Conservation (phyloP, 768 basidiomycete genomes). For the Asterophora parasitica region DNA sequence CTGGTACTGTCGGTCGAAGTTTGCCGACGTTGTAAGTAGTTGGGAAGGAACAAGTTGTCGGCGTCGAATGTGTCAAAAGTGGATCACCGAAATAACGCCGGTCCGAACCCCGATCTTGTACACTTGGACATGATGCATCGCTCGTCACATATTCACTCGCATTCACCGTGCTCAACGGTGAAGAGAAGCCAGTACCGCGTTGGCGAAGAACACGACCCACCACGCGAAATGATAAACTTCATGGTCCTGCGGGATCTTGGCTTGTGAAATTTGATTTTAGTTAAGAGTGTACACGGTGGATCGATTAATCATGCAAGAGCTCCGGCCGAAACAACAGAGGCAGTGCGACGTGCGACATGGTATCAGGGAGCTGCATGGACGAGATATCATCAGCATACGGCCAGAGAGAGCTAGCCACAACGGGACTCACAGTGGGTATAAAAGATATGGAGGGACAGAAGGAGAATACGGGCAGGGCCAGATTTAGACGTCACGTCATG, state of each 20-base stretch:
- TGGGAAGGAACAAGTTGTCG: too few relatives aligned
- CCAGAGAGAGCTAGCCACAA: background rate
- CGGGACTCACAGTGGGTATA: constrained; percentile 14
- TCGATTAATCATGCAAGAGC: background rate
- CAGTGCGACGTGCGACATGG: constrained; percentile 3
- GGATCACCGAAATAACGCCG: too few relatives aligned
- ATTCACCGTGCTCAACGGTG: too few relatives aligned
- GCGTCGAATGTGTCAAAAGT: too few relatives aligned
- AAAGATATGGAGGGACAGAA: background rate
- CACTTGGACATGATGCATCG: too few relatives aligned
- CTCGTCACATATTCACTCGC: too few relatives aligned
- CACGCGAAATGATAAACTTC: background rate
- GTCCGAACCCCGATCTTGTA: too few relatives aligned
- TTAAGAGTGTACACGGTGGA: background rate
- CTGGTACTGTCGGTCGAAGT: too few relatives aligned
- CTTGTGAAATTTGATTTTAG: background rate
- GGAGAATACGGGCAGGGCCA: background rate
- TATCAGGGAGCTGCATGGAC: constrained; percentile 9
- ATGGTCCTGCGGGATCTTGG: too few relatives aligned
- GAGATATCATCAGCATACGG: background rate
- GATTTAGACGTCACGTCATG: background rate
- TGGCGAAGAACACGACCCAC: too few relatives aligned
- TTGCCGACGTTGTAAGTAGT: too few relatives aligned
- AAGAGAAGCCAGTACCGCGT: too few relatives aligned
- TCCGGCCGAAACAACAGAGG: constrained; percentile 4